Evolutionary conservation across 805 yeast species (phyloP), one percentile per base, ranked within the genome.

Genomic region (Kregervanrija fluxuum): DNA sequence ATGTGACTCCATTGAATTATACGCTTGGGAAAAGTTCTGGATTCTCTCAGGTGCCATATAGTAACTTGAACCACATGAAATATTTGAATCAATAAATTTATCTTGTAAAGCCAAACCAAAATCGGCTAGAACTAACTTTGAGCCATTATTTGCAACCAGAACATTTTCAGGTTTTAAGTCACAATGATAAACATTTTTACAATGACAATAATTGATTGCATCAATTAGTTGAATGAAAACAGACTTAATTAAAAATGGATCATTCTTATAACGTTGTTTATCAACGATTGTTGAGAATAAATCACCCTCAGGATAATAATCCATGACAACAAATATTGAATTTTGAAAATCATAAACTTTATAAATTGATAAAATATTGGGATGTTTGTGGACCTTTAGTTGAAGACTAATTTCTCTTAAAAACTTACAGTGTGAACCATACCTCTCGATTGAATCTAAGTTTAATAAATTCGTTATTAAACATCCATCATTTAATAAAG

Each of bases 161-260:
- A 93, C 77, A 67, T 93, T 93, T 62, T 93, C 98, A 5, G 99
- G 99, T 68, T 93, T 93, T 52, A 90, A 78, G 65, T 90, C 98
- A 59, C 97, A 85, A 61, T 90, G 98, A 61, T 81, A 91, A 33
- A 91, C 79, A n/a, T 85, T 82, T 49, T 75, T 77, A 2, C 82
- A 71, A 62, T 91, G 97, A 57, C 95, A 85, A 66, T 82, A 85
- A 49, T 79, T 77, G 43, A 90, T 74, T 3, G 90, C 96, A 49
- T 89, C 85, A 37, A 91, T 70, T 61, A 93, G 74, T 65, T 93
- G 97, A 36, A 74, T 56, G 55, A 85, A 83, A 51, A 75, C 82
- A 48, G 70, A 72, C 59, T 77, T 80, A 58, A 75, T 73, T 48
- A 68, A 59, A 12, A 56, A 56, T 6, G 78, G 79, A 48, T 77